These are phyloP conservation scores for Chalciporus sp. DNA, from an alignment of 1,284 basidiomycete species.

Conservation along the genomic window DNA sequence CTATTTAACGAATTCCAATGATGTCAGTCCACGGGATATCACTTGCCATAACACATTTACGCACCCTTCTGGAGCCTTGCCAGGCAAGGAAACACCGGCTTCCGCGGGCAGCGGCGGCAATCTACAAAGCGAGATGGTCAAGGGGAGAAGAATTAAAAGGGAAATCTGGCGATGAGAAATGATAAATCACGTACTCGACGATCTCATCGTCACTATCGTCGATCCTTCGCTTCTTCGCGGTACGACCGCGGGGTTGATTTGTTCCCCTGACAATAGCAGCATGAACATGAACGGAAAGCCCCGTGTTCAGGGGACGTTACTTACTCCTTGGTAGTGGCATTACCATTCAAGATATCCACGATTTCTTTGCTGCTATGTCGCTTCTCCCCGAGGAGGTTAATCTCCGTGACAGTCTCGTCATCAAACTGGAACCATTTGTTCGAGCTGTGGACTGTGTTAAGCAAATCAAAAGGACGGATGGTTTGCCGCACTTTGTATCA, in stretches of 20 bases:
- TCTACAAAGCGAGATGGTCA: conserved; percentile 17
- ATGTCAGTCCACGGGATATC: conserved; percentile 15
- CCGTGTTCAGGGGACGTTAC: conserved; percentile 10
- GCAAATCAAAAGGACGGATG: conserved; percentile 4
- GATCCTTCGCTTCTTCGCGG: conserved; percentile 44
- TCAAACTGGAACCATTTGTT: conserved; percentile 89
- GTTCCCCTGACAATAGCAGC: conserved; percentile 16
- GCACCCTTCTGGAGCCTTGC: conserved; percentile 29
- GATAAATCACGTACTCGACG: conserved; percentile 39
- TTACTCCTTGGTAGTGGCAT: conserved; percentile 29
- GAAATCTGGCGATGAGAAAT: conserved; percentile 14
- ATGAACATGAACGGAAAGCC: conserved; percentile 6
- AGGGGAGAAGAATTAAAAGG: conserved; percentile 24
- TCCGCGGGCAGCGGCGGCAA: conserved; percentile 20
- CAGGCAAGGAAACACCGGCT: conserved; percentile 28
- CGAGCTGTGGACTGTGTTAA: conserved; percentile 44
- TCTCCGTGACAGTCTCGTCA: conserved; percentile 75
- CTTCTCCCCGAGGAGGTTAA: conserved; percentile 54
- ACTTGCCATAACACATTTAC: conserved; percentile 13
- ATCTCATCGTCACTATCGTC: conserved; percentile 66
- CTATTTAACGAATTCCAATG: conserved; percentile 31
- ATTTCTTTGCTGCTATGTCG: conserved; percentile 33
- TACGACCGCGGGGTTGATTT: conserved; percentile 29
- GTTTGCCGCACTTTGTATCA: conserved; percentile 63
- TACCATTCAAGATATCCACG: conserved; percentile 29